Evolutionary conservation across 805 yeast species (phyloP).

Genomic region (Yamadazyma olivae): DNA sequence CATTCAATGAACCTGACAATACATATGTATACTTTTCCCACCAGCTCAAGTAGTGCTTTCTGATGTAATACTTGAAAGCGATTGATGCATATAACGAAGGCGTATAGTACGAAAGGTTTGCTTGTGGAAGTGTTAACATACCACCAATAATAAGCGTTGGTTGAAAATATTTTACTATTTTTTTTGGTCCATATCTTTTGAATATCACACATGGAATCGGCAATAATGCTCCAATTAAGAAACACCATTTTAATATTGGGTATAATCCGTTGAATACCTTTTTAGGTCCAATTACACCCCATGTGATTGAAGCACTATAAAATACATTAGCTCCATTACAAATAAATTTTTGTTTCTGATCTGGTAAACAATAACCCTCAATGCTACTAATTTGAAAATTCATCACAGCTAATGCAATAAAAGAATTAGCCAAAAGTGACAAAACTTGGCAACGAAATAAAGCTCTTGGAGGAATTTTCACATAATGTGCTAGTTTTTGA

Average conservation of each 20-base stretch:
- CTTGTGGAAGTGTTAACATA: slow-evolving; percentile 66
- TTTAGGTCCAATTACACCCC: slow-evolving; percentile 36
- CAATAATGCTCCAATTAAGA: slow-evolving; percentile 33
- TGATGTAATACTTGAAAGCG: slow-evolving; percentile 34
- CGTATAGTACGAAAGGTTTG: slow-evolving; percentile 66
- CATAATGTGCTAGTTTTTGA: slow-evolving; percentile 43
- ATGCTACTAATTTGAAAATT: slow-evolving; percentile 41
- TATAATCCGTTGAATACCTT: slow-evolving; percentile 14
- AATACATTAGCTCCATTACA: slow-evolving; percentile 42
- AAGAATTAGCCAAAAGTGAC: slow-evolving; percentile 41
- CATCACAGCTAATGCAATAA: slow-evolving; percentile 39
- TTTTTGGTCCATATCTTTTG: slow-evolving; percentile 39
- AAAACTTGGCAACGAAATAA: slow-evolving; percentile 41
- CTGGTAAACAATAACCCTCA: slow-evolving; percentile 27
- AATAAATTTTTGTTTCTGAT: slow-evolving; percentile 28
- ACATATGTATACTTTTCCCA: slow-evolving; percentile 41
- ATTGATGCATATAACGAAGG: slow-evolving; percentile 41
- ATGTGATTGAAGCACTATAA: slow-evolving; percentile 42
- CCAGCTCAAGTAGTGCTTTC: slow-evolving; percentile 38
- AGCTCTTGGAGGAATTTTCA: slow-evolving; percentile 39
- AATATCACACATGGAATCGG: slow-evolving; percentile 38
- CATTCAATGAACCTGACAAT: slow-evolving; percentile 43
- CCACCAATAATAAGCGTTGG: slow-evolving; percentile 38
- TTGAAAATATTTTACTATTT: slow-evolving; percentile 12
- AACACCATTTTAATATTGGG: slow-evolving; percentile 34